A percentile compares a stretch with the other conserved stretches of the same genome.
These are phyloP conservation scores for Geranium rotundifolium DNA, from an alignment of 345 rosid genomes.

Conservation along the genomic window DNA sequence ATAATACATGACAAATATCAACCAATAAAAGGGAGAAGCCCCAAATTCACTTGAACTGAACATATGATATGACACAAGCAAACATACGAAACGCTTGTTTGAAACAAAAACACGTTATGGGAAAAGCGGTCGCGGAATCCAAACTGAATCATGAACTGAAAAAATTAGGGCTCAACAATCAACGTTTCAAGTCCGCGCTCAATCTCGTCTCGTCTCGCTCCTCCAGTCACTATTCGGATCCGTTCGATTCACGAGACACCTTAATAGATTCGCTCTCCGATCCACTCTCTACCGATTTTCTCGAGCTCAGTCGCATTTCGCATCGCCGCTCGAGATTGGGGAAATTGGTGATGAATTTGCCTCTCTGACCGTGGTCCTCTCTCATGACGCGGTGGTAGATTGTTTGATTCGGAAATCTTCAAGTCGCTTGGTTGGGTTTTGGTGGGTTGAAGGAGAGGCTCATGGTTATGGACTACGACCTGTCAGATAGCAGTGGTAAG, in stretches of 20 bases:
- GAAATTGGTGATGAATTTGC: neutral
- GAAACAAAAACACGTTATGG: too few species aligned
- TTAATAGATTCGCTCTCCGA: neutral
- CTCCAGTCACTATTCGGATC: conserved; percentile 2
- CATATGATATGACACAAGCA: too few species aligned
- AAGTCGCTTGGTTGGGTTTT: neutral
- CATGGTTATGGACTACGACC: conserved; percentile 23
- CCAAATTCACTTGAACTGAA: too few species aligned
- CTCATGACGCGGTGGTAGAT: neutral
- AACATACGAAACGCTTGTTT: too few species aligned
- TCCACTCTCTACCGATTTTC: neutral
- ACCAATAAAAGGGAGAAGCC: too few species aligned
- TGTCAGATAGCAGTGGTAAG: conserved; percentile 38
- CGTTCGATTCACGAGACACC: conserved; percentile 1
- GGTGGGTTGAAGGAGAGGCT: conserved; percentile 5
- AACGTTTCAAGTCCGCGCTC: conserved; percentile 25
- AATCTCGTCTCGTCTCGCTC: conserved; percentile 12
- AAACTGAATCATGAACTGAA: conserved; percentile 11
- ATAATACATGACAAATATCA: too few species aligned
- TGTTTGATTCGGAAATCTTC: neutral
- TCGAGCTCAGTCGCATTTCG: neutral
- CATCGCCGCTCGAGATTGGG: neutral
- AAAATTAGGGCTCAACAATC: conserved; percentile 8
- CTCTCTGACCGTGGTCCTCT: neutral
- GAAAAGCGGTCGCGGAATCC: conserved; percentile 6